These are phyloP conservation scores for Rosa multiflora DNA, from an alignment of 306 rosid species.

Conservation along the genomic window DNA sequence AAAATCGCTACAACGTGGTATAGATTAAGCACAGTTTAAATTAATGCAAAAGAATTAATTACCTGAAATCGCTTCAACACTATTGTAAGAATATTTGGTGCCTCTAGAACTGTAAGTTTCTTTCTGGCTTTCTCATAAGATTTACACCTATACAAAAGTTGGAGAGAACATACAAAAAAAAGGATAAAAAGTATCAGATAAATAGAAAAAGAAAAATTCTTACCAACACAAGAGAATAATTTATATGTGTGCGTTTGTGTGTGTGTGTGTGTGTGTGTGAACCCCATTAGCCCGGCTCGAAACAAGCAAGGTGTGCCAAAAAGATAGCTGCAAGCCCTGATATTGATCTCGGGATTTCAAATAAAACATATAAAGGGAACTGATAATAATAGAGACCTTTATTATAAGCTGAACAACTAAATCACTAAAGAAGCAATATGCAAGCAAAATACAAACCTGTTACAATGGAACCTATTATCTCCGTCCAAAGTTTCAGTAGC, in stretches of 20 bases:
- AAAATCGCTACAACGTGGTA: constrained; percentile 1
- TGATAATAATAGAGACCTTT: background rate
- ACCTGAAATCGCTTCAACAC: constrained; percentile 82
- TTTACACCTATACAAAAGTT: constrained; percentile 51
- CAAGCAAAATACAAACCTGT: constrained; percentile 49
- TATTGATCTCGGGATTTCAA: background rate
- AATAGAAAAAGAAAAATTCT: background rate
- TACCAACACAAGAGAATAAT: background rate
- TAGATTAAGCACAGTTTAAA: background rate
- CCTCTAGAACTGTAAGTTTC: constrained; percentile 70
- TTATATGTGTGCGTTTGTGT: background rate
- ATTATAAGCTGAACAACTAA: background rate
- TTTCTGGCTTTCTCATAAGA: constrained; percentile 75
- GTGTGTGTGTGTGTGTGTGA: background rate
- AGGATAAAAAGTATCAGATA: background rate
- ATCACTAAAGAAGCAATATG: background rate
- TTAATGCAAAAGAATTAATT: constrained; percentile 26
- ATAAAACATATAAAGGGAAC: background rate
- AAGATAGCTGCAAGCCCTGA: background rate
- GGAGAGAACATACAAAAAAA: constrained; percentile 3
- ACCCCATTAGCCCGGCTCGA: background rate
- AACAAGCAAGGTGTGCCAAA: background rate
- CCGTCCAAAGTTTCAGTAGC: constrained; percentile 72
- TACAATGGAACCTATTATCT: constrained; percentile 67
- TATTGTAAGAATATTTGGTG: constrained; percentile 77